Base-by-base conservation (phyloP, 441 rosid genomes). In the Brassica balearica region DNA sequence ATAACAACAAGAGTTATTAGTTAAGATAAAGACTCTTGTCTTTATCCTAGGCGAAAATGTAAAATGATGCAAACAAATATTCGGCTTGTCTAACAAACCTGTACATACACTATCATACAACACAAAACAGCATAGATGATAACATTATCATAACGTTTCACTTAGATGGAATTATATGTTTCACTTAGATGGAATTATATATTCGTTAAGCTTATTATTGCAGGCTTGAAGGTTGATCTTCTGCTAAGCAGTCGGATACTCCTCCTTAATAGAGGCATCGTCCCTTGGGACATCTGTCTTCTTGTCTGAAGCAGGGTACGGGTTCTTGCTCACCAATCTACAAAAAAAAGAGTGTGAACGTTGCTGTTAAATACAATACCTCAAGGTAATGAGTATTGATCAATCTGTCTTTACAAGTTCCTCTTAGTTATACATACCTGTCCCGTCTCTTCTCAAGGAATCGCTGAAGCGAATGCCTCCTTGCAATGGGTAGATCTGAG, bases 401-500 rank as follows among this genome's bases (percentile, higher is more conserved):
- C 53, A 62, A 75, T 61, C 20, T 8, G n/a, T 75, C 14, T 46
- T 75, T 58, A 64, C 55, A 69, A 79, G 43, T 64, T 38, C 65
- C 55, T 27, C 32, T 23, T 20, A 25, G 70, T 62, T 12, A 19
- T 48, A 20, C 10, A 63, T 86, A 94, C 97, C 97, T 95, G 89
- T 95, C 97, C 6, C 93, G 84, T 34, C 97, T 88, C 82, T 95
- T 95, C 88, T 92, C 97, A 38, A 95, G 88, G 83, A 95, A 95
- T 36, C 89, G 86, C 81, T 90, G 97, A 81, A 95, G 94, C 25
- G 99, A 95, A 67, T 91, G 93, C 68, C 92, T 92, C 89, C 99
- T 91, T 43, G 94, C 88, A 68, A 92, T 85, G 29, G 99, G 99
- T 51, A 95, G 82, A 72, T 89, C 99, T 92, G 87, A 65, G 43